Conservation (phyloP, 208 protist species). For the Acanthamoeba royreba region DNA sequence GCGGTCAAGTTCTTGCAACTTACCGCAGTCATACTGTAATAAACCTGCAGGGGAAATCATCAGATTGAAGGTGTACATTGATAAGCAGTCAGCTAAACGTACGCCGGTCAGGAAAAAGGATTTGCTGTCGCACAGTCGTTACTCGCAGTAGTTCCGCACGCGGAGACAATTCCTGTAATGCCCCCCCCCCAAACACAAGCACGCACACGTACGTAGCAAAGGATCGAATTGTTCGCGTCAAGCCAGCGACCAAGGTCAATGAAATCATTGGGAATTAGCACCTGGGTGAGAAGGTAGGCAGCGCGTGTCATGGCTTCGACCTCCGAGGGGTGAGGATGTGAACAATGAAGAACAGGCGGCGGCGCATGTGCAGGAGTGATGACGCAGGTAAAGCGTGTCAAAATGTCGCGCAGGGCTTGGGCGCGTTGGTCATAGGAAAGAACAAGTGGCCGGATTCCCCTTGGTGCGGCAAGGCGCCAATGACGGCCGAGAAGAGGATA, state of each 20-base stretch:
- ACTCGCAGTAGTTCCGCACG: background rate
- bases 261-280: background rate
- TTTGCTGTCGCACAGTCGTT: conserved; percentile 57
- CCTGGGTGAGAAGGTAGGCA: background rate
- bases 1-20: conserved; percentile 89
- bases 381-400: background rate
- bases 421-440: background rate
- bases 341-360: background rate
- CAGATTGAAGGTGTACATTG: no score
- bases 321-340: background rate
- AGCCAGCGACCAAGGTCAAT: background rate
- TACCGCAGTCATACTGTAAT: conserved; percentile 96
- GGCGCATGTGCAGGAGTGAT: background rate
- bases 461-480: background rate
- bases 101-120: conserved; percentile 92
- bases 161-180: background rate
- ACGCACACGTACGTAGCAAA: background rate
- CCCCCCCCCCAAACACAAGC: background rate
- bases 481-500: no score
- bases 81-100: background rate
- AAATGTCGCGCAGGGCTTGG: background rate
- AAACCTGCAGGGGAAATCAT: conserved; percentile 72
- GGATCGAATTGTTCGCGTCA: background rate
- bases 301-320: background rate
- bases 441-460: background rate